Conservation (phyloP, 1,284 basidiomycete genomes). For the Wolfiporia cocos region DNA sequence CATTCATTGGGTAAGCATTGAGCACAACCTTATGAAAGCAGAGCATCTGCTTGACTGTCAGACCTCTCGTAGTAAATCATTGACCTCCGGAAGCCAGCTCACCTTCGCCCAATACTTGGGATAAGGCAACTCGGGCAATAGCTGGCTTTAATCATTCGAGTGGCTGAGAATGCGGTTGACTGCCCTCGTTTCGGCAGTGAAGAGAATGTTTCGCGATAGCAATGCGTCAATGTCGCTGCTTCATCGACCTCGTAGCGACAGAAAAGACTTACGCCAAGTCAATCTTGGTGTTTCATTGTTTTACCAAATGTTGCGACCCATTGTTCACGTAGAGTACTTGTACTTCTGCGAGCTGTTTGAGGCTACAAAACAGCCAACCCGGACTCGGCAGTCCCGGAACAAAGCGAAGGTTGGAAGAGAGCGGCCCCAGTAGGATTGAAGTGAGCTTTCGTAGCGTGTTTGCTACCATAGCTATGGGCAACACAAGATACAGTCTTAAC, state of each 20-base stretch:
- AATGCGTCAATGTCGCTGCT: not conserved
- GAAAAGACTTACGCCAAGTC: conserved; percentile 38
- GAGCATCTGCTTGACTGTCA: not conserved
- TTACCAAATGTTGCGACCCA: conserved; percentile 53
- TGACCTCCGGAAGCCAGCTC: not conserved
- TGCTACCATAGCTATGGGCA: not conserved
- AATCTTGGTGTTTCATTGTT: conserved; percentile 39
- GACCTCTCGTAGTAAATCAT: not conserved
- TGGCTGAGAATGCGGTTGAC: conserved; percentile 33
- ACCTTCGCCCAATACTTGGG: conserved; percentile 26
- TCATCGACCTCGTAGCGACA: not conserved
- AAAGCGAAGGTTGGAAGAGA: conserved; percentile 35
- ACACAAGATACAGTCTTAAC: too few species aligned
- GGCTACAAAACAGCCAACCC: conserved; percentile 48
- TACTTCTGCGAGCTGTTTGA: conserved; percentile 35
- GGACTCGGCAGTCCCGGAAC: conserved; percentile 44
- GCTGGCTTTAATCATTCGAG: conserved; percentile 28
- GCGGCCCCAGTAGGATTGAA: conserved; percentile 10
- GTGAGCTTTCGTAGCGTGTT: conserved; percentile 7
- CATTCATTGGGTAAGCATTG: not conserved
- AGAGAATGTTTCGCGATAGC: conserved; percentile 35
- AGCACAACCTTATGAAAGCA: conserved; percentile 4
- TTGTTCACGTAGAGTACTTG: conserved; percentile 38
- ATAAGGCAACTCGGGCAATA: conserved; percentile 15
- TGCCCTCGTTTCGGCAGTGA: conserved; percentile 33